Evolutionary conservation across 176 grass and related monocot genomes (phyloP).

Genomic region (Miscanthus lutarioriparius): DNA sequence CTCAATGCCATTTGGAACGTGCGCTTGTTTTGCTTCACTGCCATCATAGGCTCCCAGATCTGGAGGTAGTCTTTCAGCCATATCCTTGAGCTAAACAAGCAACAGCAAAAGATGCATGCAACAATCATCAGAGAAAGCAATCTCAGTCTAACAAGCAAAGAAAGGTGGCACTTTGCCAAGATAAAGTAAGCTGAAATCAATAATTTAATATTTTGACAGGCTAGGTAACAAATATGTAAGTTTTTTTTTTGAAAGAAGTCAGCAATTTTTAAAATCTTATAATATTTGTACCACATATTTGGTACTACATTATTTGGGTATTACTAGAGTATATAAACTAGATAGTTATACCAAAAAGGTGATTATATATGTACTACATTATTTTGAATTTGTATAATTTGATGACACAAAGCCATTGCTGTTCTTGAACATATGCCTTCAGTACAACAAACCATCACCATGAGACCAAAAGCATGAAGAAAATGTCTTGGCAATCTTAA

Average conservation of each 20-base stretch:
- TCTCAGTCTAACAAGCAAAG: background rate
- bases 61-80: constrained; percentile 86
- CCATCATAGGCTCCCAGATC: constrained; percentile 55
- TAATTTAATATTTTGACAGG: constrained; percentile 12
- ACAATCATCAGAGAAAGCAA: constrained; percentile 26
- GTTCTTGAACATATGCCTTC: background rate
- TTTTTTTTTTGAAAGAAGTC: background rate
- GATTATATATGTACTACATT: constrained; percentile 18
- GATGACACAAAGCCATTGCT: background rate
- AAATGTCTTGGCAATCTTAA: constrained; percentile 6
- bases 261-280: background rate
- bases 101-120: constrained; percentile 21
- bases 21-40: constrained; percentile 46
- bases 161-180: constrained; percentile 10
- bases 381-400: background rate
- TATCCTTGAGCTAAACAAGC: constrained; percentile 79
- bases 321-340: background rate
- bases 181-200: constrained; percentile 24
- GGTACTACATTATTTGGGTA: background rate
- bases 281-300: too few relatives aligned
- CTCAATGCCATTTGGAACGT: constrained; percentile 51
- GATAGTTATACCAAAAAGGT: background rate
- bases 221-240: background rate
- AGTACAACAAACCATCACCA: constrained; percentile 13
- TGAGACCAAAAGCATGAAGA: background rate